Conservation (phyloP, 129 eudicot species). For the Tagetes erecta region DNA sequence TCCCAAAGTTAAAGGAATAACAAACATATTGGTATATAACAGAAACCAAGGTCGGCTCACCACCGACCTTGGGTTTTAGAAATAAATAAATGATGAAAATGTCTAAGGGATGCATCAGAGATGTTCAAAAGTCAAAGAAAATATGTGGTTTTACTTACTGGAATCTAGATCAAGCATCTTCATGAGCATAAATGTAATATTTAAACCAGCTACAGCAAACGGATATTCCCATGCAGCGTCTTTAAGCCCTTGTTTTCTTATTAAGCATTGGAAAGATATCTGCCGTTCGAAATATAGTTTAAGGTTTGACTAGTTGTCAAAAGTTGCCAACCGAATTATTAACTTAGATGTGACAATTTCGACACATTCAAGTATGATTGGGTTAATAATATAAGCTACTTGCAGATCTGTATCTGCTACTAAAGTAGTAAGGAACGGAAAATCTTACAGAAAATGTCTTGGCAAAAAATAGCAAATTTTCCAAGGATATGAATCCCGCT, state of each 20-base stretch:
- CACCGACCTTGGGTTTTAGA: no score
- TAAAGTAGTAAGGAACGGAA: conserved; percentile 23
- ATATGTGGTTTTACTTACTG: conserved; percentile 45
- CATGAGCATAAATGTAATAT: conserved; percentile 90
- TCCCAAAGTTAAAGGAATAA: no score
- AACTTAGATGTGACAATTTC: conserved; percentile 1
- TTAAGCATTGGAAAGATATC: conserved; percentile 68
- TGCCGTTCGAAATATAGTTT: conserved; percentile 28
- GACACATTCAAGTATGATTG: background rate
- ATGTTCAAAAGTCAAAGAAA: conserved; percentile 1
- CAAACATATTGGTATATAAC: no score
- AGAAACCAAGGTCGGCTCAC: no score
- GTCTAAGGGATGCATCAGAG: background rate
- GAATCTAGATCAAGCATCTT: conserved; percentile 87
- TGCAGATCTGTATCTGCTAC: background rate
- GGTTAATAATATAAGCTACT: background rate
- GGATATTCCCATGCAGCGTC: conserved; percentile 91
- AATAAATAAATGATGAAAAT: background rate
- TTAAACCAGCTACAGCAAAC: conserved; percentile 96
- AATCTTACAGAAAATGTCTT: conserved; percentile 77
- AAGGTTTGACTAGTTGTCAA: conserved; percentile 4
- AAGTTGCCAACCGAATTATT: background rate
- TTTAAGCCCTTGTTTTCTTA: conserved; percentile 69
- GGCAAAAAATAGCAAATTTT: conserved; percentile 83
- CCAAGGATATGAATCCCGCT: conserved; percentile 93